Evolutionary conservation across 129 eudicot genomes (phyloP).

Genomic region (Rutidosis leptorrhynchoides): DNA sequence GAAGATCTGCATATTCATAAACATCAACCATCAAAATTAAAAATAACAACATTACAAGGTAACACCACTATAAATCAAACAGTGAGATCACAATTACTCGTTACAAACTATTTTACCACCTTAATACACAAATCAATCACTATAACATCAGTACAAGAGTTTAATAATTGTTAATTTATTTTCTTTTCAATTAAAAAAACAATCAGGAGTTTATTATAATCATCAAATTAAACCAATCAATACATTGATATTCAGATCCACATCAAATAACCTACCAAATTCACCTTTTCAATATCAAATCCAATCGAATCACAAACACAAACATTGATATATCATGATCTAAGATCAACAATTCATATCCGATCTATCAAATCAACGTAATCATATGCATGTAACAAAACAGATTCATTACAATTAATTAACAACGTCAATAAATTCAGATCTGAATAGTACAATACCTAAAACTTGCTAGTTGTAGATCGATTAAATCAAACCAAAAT

Average conservation of each 20-base stretch:
- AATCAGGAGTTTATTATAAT: too few relatives aligned
- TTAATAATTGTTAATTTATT: neutral
- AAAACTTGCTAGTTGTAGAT: conserved; percentile 21
- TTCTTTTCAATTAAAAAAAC: too few relatives aligned
- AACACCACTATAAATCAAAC: neutral
- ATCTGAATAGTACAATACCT: conserved; percentile 39
- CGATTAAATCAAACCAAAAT: conserved; percentile 28
- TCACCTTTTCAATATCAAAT: neutral
- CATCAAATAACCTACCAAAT: conserved; percentile 6
- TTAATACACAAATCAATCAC: conserved; percentile 20
- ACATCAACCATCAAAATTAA: conserved; percentile 17
- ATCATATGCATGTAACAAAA: conserved; percentile 15
- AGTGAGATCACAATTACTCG: conserved; percentile 7
- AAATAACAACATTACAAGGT: conserved; percentile 7
- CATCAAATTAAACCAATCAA: conserved; percentile 8
- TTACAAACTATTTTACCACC: too few relatives aligned
- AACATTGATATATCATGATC: conserved; percentile 12
- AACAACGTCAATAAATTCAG: conserved; percentile 15
- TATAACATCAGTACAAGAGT: too few relatives aligned
- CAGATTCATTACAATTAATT: conserved; percentile 5
- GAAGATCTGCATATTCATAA: conserved; percentile 40
- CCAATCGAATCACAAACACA: conserved; percentile 6
- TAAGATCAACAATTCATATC: conserved; percentile 24
- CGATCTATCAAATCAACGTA: conserved; percentile 25
- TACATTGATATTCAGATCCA: conserved; percentile 26